These are phyloP conservation scores for Pulchroboletus neoregius DNA, from an alignment of 1,284 basidiomycete species.

Conservation along the genomic window DNA sequence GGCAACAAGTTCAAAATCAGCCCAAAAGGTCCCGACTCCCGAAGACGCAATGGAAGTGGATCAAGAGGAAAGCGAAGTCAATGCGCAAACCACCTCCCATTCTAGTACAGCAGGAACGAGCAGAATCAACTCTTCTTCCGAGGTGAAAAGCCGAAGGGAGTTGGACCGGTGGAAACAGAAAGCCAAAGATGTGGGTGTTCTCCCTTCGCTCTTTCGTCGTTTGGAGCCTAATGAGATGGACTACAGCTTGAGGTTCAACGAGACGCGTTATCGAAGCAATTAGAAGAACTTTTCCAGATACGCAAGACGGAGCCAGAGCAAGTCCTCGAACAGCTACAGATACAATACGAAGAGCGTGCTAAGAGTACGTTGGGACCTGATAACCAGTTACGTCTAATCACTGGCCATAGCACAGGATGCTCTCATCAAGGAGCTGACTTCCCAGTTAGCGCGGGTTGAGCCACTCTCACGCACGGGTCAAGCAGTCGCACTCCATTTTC, in stretches of 20 bases:
- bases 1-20: conserved; percentile 10
- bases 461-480: conserved; percentile 49
- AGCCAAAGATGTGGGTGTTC: conserved; percentile 25
- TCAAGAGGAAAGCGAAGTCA: conserved; percentile 7
- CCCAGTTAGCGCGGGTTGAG: conserved; percentile 50
- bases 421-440: conserved; percentile 54
- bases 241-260: conserved; percentile 43
- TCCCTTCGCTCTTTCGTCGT: neutral
- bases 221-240: conserved; percentile 2
- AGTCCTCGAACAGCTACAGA: conserved; percentile 42
- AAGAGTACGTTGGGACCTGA: conserved; percentile 40
- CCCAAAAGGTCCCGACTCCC: conserved; percentile 2
- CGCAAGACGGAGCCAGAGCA: conserved; percentile 63
- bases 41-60: conserved; percentile 23
- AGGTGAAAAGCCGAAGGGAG: conserved; percentile 21
- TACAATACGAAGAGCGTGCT: conserved; percentile 47
- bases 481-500: conserved; percentile 52
- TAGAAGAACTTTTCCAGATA: conserved; percentile 54
- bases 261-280: conserved; percentile 46
- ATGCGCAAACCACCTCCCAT: conserved; percentile 3
- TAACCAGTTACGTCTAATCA: conserved; percentile 3
- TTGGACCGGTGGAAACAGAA: conserved; percentile 33
- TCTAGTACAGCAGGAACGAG: conserved; percentile 10
- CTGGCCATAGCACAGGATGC: conserved; percentile 49
- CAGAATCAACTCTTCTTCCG: conserved; percentile 12